Evolutionary conservation across 345 rosid genomes (phyloP), one percentile per base, ranked within the genome.

Genomic region (Camelina neglecta): DNA sequence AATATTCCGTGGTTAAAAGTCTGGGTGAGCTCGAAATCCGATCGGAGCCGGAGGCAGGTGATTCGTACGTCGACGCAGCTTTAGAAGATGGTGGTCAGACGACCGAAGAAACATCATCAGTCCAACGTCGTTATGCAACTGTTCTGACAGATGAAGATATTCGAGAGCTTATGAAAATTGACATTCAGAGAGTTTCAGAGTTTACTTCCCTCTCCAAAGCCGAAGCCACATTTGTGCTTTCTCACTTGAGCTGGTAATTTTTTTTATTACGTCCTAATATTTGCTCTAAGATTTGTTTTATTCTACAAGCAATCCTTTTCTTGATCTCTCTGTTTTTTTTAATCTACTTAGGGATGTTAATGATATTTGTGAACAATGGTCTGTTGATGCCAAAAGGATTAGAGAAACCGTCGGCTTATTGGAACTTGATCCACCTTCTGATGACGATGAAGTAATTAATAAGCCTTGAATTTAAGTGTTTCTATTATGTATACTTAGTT

Each of bases 141-240:
- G 20, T 76, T 69, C 24, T 62, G 16, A 24, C 6, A 35, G 80
- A 76, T 18, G 65, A 24, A 31, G 42, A 69, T 15, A 62, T 76
- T 12, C 20, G 12, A 16, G 4, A 3, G 8, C 65, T 20, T n/a
- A 69, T 76, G 75, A 39, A 69, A 54, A 5, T 2, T 35, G 58
- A 44, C 13, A 62, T 76, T 24, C 70, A 54, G 45, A 12, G 12
- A 7, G 35, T 69, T 54, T 62, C 65, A 62, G 51, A 76, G 11
- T 3, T 6, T 44, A 11, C 42, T 55, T 75, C 16, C 15, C 29
- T 77, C 20, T 57, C 76, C 67, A 33, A 18, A 77, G 38, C 26
- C 12, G 76, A 77, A 36, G 72, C 76, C 54, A 76, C 54, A 23
- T 71, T 76, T 56, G 6, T 76, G 9, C 75, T 76, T 12, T 21